Evolutionary conservation across 2,329 filamentous ascomycete species (phyloP).

Genomic region (Pseudonectria buxi): DNA sequence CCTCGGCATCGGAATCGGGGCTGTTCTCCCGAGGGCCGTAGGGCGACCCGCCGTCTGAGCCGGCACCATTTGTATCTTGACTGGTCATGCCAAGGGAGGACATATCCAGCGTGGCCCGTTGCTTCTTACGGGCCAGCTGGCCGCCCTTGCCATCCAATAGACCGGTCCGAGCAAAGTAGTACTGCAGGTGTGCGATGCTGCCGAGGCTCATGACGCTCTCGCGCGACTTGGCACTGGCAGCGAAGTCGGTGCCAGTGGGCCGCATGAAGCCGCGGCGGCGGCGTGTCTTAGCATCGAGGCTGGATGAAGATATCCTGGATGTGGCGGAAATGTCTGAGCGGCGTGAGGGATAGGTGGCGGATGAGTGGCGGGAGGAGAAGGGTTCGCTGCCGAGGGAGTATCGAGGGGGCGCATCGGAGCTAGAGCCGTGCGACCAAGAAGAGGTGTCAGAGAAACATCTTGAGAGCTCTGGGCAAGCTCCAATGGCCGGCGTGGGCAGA

Average conservation of each 20-base stretch:
- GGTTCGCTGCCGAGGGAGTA: conserved; percentile 52
- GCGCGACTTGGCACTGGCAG: conserved; percentile 78
- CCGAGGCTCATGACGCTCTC: conserved; percentile 95
- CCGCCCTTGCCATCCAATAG: conserved; percentile 89
- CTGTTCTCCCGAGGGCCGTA: conserved; percentile 55
- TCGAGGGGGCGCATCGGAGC: conserved; percentile 40
- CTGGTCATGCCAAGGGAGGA: conserved; percentile 39
- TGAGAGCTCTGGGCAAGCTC: conserved; percentile 50
- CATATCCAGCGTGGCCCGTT: conserved; percentile 52
- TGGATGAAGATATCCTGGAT: conserved; percentile 42
- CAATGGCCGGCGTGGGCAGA: conserved; percentile 56
- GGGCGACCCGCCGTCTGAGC: conserved; percentile 50
- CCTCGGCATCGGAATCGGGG: conserved; percentile 43
- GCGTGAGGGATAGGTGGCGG: conserved; percentile 46
- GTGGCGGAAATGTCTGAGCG: conserved; percentile 34
- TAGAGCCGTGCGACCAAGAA: conserved; percentile 51
- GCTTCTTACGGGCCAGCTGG: conserved; percentile 68
- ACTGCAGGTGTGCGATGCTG: conserved; percentile 94
- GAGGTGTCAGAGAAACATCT: conserved; percentile 59
- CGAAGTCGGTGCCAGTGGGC: conserved; percentile 81
- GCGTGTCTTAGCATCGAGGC: conserved; percentile 29
- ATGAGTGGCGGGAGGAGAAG: conserved; percentile 54
- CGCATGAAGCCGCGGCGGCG: conserved; percentile 78
- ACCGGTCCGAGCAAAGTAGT: conserved; percentile 95
- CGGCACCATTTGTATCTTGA: conserved; percentile 31